Evolutionary conservation across 169 alveolate species (phyloP).

Genomic region (Plasmodium gaboni): DNA sequence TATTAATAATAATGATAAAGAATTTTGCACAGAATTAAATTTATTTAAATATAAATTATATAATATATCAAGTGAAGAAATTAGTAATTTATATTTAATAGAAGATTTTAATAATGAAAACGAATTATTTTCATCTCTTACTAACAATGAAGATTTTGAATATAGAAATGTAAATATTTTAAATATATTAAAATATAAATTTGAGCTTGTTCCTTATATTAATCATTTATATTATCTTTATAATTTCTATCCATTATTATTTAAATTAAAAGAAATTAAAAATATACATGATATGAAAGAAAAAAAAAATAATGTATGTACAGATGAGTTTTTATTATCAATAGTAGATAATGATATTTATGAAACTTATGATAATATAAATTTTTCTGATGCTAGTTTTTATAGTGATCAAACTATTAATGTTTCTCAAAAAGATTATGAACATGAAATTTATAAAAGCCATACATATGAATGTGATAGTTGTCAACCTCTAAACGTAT

Average conservation of each 20-base stretch:
- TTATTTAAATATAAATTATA: constrained; percentile 51
- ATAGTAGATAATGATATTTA: constrained; percentile 29
- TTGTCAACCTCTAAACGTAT: constrained; percentile 8
- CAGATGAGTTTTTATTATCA: constrained; percentile 12
- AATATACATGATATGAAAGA: constrained; percentile 30
- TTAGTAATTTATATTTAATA: constrained; percentile 32
- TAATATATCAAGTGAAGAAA: constrained; percentile 43
- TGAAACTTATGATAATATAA: background rate
- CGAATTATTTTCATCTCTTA: background rate
- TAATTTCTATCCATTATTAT: constrained; percentile 18
- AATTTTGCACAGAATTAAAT: constrained; percentile 13
- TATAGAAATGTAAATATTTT: constrained; percentile 12
- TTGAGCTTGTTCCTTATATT: constrained; percentile 17
- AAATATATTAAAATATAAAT: constrained; percentile 30
- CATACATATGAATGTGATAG: background rate
- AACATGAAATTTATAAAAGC: background rate
- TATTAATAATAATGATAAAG: background rate
- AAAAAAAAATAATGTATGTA: background rate
- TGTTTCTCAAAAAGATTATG: constrained; percentile 1
- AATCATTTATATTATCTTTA: constrained; percentile 47
- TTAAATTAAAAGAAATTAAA: constrained; percentile 33
- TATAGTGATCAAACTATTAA: constrained; percentile 32
- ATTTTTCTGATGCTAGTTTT: constrained; percentile 58
- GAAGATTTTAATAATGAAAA: constrained; percentile 3
- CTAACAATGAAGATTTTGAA: constrained; percentile 15